phyloP scores from a whole-genome alignment of 352 stramenopile species.

The Phytophthora aleatoria region DNA sequence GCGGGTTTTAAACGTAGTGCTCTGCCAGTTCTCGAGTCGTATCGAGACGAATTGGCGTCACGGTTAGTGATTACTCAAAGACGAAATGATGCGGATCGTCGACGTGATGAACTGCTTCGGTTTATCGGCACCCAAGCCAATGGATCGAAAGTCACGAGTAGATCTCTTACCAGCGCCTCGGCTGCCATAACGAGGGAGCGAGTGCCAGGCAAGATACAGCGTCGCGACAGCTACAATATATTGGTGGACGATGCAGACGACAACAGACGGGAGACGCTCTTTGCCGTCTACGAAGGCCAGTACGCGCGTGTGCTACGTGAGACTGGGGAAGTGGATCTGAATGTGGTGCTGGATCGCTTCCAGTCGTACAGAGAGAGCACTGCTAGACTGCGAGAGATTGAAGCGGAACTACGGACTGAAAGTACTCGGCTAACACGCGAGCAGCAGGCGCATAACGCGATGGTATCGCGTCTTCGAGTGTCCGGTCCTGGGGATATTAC shows the following conservation, averaged over 20 bases:
- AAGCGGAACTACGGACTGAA: slow-evolving; percentile 41
- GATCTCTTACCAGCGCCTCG: slow-evolving; percentile 12
- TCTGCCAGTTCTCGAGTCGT: slow-evolving; percentile 46
- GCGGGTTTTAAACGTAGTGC: slow-evolving; percentile 36
- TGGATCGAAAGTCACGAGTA: slow-evolving; percentile 11
- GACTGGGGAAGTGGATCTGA: slow-evolving; percentile 56
- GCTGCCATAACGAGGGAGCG: slow-evolving; percentile 15
- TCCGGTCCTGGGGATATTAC: slow-evolving; percentile 54
- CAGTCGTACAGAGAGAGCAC: slow-evolving; percentile 41
- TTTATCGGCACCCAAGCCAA: slow-evolving; percentile 42
- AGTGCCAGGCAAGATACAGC: slow-evolving; percentile 14
- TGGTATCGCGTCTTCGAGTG: slow-evolving; percentile 46
- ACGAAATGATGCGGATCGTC: slow-evolving; percentile 47
- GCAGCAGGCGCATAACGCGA: slow-evolving; percentile 29
- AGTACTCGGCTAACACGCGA: slow-evolving; percentile 35
- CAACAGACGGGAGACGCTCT: slow-evolving; percentile 52
- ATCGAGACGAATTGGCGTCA: slow-evolving; percentile 54
- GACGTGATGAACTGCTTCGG: slow-evolving; percentile 55
- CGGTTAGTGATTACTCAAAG: slow-evolving; percentile 44
- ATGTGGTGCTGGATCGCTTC: slow-evolving; percentile 55
- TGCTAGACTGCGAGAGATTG: slow-evolving; percentile 52
- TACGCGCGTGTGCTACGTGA: slow-evolving; percentile 58
- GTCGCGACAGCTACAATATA: slow-evolving; percentile 39
- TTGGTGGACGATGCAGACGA: slow-evolving; percentile 27
- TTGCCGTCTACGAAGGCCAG: slow-evolving; percentile 64